Base-by-base conservation (phyloP, 176 grass and related monocot genomes). In the Aegilops longissima region DNA sequence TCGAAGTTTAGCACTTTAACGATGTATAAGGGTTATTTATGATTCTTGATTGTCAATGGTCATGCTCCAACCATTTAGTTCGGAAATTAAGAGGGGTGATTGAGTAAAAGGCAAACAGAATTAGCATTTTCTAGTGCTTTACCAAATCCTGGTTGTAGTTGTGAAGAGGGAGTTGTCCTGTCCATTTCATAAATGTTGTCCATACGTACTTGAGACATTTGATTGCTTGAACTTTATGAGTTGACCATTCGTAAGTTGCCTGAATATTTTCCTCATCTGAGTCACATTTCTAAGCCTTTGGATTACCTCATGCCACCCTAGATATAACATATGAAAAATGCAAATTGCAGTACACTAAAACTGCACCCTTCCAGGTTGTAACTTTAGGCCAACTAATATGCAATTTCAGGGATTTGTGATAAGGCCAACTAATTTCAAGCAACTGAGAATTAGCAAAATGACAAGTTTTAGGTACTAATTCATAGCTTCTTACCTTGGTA, bases 181-280 rank as follows among this genome's bases (percentile, higher is more conserved):
- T 73, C 20, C 79, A 49, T 65, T 65, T 52, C 20, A 25, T 86
- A 72, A 70, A 42, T 83, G 51, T 54, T 82, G 16, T 62, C 12
- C 35, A 68, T 81, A 36, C 35, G 25, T 68, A 39, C 34, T 39
- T 78, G 9, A 29, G 9, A 35, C 59, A 34, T 70, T 86, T 12
- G 38, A 70, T 23, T 29, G 39, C 68, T 64, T 67, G 52, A 23
- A 70, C 30, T 71, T 47, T 71, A 39, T 27, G n/a, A 2, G 3
- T 11, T 76, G 3, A 47, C 71, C 29, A 74, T 31, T 31, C 45
- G 49, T 76, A 52, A 31, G 8, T 20, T 76, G 73, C 73, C 45
- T 76, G 44, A 76, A 76, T 76, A 52, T 52, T 76, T 76, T 52
- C 42, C 16, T 24, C 73, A 30, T 76, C 24, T 20, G 14, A 10